Evolutionary conservation across 176 grass and related monocot species (phyloP), one percentile per base, ranked within the genome.

Genomic region (Juncus effusus): DNA sequence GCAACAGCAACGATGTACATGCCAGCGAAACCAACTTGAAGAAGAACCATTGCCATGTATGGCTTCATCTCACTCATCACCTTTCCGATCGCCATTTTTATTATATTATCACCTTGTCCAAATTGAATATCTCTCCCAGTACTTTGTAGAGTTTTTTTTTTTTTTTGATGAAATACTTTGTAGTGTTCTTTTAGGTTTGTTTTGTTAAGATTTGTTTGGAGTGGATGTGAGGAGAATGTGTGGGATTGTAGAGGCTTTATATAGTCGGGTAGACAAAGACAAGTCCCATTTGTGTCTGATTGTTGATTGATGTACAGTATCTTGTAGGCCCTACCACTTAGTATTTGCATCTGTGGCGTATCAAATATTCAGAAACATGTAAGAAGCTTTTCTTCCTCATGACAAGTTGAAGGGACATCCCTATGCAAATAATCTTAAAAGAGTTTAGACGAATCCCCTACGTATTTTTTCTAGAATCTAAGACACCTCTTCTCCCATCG

Each of bases 11-110:
- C 74, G 40, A 97, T 54, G 74, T 86, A 97, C 93, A 96, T 92
- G 61, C 93, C 93, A 3, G 87, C 81, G 51, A 86, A 96, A 13
- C 93, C 88, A 6, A 91, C 59, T 80, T 96, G 93, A 52, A 96
- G 80, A 70, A 96, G 82, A 51, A 92, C 69, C 93, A 96, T 96
- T 4, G 67, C 74, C 81, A 92, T 74, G 77, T 89, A 96, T 14
- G 93, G 88, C 85, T 96, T 96, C 59, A 59, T 13, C 5, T 79
- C 72, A 35, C 45, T 88, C 63, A 93, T 7, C 8, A 64, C 54
- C 58, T 74, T 80, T 3, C 78, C 67, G 39, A 72, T 63, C 52
- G 59, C 70, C 89, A 86, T 85, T 63, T 40, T 70, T 50, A 6
- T 28, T 28, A 28, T 28, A 28, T 3, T 1, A 39, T 56, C 36